Percentiles rank a stretch among this genome's conserved stretches.
phyloP scores from a whole-genome alignment of 352 stramenopile genomes.

The Pythium pyrilobum region DNA sequence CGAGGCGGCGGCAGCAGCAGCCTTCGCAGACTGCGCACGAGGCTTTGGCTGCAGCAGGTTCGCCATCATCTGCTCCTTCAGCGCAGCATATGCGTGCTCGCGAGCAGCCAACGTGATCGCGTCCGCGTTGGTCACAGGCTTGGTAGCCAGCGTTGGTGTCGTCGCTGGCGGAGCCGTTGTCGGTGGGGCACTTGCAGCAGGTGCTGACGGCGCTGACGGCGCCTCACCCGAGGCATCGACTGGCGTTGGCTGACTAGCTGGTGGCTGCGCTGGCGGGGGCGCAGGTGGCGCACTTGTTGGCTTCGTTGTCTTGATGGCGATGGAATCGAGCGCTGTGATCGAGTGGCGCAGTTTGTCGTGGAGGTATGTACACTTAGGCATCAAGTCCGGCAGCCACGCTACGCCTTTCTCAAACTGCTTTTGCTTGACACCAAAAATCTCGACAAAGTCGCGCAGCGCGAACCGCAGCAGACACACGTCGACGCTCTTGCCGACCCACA shows the following conservation, averaged over 20 bases:
- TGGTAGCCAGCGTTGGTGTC: not conserved
- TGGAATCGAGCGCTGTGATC: constrained; percentile 24
- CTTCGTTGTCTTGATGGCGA: constrained; percentile 3
- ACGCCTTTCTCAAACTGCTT: constrained; percentile 28
- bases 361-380: constrained; percentile 54
- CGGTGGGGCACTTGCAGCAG: not conserved
- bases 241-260: not conserved
- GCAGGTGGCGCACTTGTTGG: not conserved
- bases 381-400: constrained; percentile 46
- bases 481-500: constrained; percentile 50
- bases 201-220: not conserved
- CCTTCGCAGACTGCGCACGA: constrained; percentile 4
- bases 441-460: constrained; percentile 52
- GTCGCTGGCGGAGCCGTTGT: not conserved
- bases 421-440: constrained; percentile 21
- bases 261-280: not conserved
- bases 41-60: constrained; percentile 34
- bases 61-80: constrained; percentile 58
- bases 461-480: constrained; percentile 47
- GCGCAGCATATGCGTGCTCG: constrained; percentile 53
- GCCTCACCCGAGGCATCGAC: too few species aligned
- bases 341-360: constrained; percentile 50
- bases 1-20: not conserved
- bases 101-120: constrained; percentile 23
- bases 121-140: constrained; percentile 1